These are phyloP conservation scores for Neoarthrinium moseri DNA, from an alignment of 2,329 filamentous ascomycete genomes.

Conservation along the genomic window DNA sequence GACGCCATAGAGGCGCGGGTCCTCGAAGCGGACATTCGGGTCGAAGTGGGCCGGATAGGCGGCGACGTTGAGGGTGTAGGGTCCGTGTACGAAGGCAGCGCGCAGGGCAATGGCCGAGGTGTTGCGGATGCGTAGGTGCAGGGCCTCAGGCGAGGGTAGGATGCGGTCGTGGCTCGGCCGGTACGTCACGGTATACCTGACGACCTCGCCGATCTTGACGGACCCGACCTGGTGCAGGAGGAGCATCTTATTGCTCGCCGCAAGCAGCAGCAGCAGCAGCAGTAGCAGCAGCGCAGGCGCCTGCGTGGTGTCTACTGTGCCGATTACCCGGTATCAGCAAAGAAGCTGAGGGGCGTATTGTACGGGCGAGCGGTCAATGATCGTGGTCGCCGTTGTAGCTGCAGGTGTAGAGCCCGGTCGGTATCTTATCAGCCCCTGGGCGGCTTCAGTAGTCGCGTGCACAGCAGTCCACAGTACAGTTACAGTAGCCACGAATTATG, in stretches of 20 bases:
- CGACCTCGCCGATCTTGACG: slow-evolving; percentile 91
- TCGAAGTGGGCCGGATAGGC: slow-evolving; percentile 83
- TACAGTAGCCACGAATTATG: no score
- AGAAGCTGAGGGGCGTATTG: no score
- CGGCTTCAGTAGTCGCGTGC: no score
- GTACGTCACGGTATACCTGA: slow-evolving; percentile 91
- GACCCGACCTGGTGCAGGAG: slow-evolving; percentile 87
- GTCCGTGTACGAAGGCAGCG: slow-evolving; percentile 93
- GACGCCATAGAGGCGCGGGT: slow-evolving; percentile 68
- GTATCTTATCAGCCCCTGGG: no score
- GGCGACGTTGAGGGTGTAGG: slow-evolving; percentile 85
- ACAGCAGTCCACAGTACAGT: no score
- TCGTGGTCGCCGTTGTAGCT: no score
- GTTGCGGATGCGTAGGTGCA: slow-evolving; percentile 89
- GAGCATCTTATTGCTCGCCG: slow-evolving; percentile 60
- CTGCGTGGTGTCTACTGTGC: background rate
- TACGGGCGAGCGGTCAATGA: no score
- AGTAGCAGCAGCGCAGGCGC: background rate
- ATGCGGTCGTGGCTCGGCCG: slow-evolving; percentile 87
- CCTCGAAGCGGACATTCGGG: slow-evolving; percentile 74
- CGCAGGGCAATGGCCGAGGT: slow-evolving; percentile 86
- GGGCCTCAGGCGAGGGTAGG: slow-evolving; percentile 75
- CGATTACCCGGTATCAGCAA: no score
- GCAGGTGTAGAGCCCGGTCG: no score
- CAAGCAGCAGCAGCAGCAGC: background rate